Evolutionary conservation across 1,139 yeast genomes (phyloP), one percentile per base, ranked within the genome.

Genomic region (Petasospora fabianii): DNA sequence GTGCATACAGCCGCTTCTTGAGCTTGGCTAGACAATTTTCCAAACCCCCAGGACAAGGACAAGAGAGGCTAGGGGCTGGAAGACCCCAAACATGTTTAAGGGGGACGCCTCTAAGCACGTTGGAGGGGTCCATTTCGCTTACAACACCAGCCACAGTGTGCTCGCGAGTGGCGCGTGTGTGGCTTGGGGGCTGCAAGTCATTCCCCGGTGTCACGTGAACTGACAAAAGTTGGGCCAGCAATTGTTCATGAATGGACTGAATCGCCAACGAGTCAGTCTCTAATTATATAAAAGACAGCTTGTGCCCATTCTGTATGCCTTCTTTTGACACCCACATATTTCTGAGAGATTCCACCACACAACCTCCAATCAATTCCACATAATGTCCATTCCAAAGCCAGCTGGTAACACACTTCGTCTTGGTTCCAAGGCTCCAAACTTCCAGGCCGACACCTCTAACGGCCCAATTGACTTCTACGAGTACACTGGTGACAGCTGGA

Each of bases 401-500:
- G 43, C 40, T 29, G 55, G 51, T 19, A 36, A 45, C 28, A 54
- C 64, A 5, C 41, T 66, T 64, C 49, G 58, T 43, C 63, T 82
- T 51, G 90, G 90, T 30, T 75, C 87, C 38, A 76, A 69, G 47
- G 95, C 94, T 40, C 95, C 95, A 58, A 78, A 85, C 64, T 85
- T 85, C 70, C 62, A 71, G 53, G 77, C 87, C 44, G 81, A 80
- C 41, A 75, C 94, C 48, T 79, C 94, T 35, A 71, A 73, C 51
- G 95, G 95, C 38, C 75, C 77, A 47, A 76, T 85, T 55, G 76
- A 74, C 54, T 84, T 85, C 73, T 84, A 85, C 66, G 80, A 83
- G 50, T 85, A 69, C 68, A 71, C 81, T 46, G 88, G 86, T 33
- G 77, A 78, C 62, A 66, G 75, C 44, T 85, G 95, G 95, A 81